A percentile compares a stretch with the other conserved stretches of the same genome.
Evolutionary conservation across 805 yeast genomes (phyloP).

Genomic region (Ogataea pini): DNA sequence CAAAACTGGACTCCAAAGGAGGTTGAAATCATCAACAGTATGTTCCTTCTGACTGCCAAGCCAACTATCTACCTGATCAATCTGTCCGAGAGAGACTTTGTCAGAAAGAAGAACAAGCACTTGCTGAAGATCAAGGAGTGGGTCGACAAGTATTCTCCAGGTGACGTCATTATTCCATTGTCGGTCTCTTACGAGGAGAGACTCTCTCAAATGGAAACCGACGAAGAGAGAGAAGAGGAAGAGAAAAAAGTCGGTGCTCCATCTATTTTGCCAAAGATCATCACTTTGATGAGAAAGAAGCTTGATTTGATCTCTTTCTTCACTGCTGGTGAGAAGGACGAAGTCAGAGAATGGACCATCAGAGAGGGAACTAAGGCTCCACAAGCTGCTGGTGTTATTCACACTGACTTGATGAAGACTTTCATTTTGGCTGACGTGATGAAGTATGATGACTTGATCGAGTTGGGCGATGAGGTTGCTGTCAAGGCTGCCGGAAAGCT

Average conservation of each 20-base stretch:
- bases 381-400: constrained; percentile 89
- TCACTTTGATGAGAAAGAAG: constrained; percentile 63
- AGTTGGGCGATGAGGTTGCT: constrained; percentile 50
- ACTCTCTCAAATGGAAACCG: constrained; percentile 82
- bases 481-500: constrained; percentile 61
- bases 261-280: constrained; percentile 63
- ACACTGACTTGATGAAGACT: constrained; percentile 78
- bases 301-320: constrained; percentile 77
- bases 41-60: constrained; percentile 80
- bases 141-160: constrained; percentile 68
- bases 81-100: constrained; percentile 69
- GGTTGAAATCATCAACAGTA: constrained; percentile 63
- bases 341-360: constrained; percentile 88
- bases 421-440: constrained; percentile 77
- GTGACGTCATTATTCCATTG: constrained; percentile 86
- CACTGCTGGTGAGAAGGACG: constrained; percentile 78
- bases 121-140: constrained; percentile 55
- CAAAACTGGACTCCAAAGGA: constrained; percentile 64
- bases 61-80: constrained; percentile 82
- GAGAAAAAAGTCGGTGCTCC: constrained; percentile 39
- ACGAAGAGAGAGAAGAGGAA: constrained; percentile 41
- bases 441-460: constrained; percentile 61
- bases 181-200: constrained; percentile 91
- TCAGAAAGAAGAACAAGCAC: constrained; percentile 52
- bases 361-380: constrained; percentile 76